Percentiles rank a stretch among this genome's conserved stretches.
Evolutionary conservation across 1,139 yeast species (phyloP).

Genomic region (Blastobotrys malaysiensis): DNA sequence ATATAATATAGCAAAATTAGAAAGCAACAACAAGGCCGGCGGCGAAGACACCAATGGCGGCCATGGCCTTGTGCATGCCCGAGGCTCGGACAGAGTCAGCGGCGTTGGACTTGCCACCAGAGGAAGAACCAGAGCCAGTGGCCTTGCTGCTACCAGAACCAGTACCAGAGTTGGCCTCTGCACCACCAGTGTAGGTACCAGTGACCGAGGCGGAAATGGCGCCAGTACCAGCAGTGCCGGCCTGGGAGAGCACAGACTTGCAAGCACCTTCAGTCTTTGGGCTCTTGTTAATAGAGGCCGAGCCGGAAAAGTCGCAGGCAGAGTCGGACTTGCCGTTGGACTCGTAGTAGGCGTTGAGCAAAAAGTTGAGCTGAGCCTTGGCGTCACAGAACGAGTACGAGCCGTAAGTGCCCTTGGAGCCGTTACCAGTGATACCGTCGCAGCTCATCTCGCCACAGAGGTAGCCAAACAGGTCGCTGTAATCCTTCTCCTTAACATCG

Average conservation of each 20-base stretch:
- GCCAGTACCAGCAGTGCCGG: constrained; percentile 60
- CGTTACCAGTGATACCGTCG: constrained; percentile 47
- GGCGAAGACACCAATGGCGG: constrained; percentile 2
- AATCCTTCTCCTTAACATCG: constrained; percentile 43
- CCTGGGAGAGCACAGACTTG: constrained; percentile 51
- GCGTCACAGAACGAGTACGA: constrained; percentile 54
- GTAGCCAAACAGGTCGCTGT: constrained; percentile 48
- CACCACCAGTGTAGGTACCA: constrained; percentile 32
- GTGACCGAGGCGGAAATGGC: constrained; percentile 46
- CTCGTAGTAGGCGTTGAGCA: constrained; percentile 55
- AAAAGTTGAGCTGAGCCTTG: constrained; percentile 57
- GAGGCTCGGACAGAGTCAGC: constrained; percentile 6
- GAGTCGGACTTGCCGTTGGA: constrained; percentile 39
- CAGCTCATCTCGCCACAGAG: constrained; percentile 42
- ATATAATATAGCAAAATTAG: neutral
- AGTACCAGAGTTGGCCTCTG: constrained; percentile 14
- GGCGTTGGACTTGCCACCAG: neutral
- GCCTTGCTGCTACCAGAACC: neutral
- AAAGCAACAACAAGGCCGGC: constrained; percentile 5
- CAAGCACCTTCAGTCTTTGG: constrained; percentile 61
- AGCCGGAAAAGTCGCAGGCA: constrained; percentile 64
- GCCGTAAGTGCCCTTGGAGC: constrained; percentile 71
- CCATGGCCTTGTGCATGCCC: constrained; percentile 4
- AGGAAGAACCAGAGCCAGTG: neutral
- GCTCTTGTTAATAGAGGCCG: constrained; percentile 62